Evolutionary conservation across 176 grass and related monocot species (phyloP), one percentile per base, ranked within the genome.

Genomic region (Triticum urartu): DNA sequence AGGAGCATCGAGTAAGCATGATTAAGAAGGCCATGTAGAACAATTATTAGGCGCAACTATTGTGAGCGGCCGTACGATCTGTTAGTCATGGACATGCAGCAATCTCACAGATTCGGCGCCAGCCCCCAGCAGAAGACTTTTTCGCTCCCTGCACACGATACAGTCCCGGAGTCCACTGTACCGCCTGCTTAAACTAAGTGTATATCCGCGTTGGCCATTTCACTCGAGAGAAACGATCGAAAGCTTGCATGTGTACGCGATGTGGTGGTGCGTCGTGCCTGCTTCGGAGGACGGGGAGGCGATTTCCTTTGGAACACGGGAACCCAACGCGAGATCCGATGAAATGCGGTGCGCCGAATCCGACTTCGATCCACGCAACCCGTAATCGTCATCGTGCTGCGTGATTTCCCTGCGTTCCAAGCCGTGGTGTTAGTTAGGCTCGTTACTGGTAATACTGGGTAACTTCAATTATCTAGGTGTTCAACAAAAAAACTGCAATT

Each of bases 241-340:
- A 18, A 34, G 30, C 34, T 28, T 25, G 22, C 81, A 48, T 70
- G 76, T 84, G 81, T 35, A 47, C 21, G 26, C 80, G 22, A 68
- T 14, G 79, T 7, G 34, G 79, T 7, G 34, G 15, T 71, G 67
- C 65, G 68, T 70, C n/a, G 34, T 33, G 82, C 68, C 20, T 45
- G 48, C 64, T 59, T 86, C 35, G 80, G 34, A 24, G 22, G 56
- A 78, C 66, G 89, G 84, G 64, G 39, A 58, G 11, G 38, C 18
- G 22, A 59, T 59, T 88, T 91, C 32, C 90, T 85, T 81, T 20
- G 82, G 71, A 80, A 47, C 78, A 67, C 90, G 79, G 83, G 79
- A 92, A 85, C 30, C 79, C 30, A 77, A 85, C 87, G 59, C 80
- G 87, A 83, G 84, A 86, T 87, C 84, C 87, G 68, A 89, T 80